Evolutionary conservation across 257 asterid genomes (phyloP).

Genomic region (Nicotiana undulata): DNA sequence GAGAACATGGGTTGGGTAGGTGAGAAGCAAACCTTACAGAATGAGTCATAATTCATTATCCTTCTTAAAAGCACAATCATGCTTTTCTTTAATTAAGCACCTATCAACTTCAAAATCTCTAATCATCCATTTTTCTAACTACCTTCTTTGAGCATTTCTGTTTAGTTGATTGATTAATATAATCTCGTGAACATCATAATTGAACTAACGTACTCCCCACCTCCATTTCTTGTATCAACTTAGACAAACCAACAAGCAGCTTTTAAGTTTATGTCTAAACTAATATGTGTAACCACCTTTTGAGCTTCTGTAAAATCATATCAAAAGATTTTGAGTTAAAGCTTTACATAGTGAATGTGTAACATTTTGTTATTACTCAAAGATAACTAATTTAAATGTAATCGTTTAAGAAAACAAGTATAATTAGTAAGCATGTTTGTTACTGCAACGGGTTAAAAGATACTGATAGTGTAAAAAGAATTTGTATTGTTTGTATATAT

Average conservation of each 20-base stretch:
- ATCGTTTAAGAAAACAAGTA: too few species aligned
- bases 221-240: neutral
- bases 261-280: neutral
- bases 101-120: slow-evolving; percentile 17
- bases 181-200: neutral
- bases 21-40: slow-evolving; percentile 45
- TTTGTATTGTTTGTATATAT: too few species aligned
- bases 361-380: too few species aligned
- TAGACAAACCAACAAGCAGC: neutral
- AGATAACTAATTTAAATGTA: too few species aligned
- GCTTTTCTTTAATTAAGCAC: slow-evolving; percentile 18
- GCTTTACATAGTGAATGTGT: too few species aligned
- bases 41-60: slow-evolving; percentile 25
- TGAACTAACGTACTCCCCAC: neutral
- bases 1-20: slow-evolving; percentile 59
- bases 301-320: neutral
- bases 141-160: neutral
- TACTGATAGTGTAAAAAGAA: too few species aligned
- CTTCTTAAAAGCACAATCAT: slow-evolving; percentile 30
- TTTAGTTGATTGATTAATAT: slow-evolving; percentile 1
- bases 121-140: slow-evolving; percentile 13
- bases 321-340: neutral
- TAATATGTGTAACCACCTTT: neutral
- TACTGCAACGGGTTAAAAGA: too few species aligned
- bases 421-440: too few species aligned